Conservation (phyloP, 495 filamentous ascomycete genomes). For the Penicillium bovifimosum region DNA sequence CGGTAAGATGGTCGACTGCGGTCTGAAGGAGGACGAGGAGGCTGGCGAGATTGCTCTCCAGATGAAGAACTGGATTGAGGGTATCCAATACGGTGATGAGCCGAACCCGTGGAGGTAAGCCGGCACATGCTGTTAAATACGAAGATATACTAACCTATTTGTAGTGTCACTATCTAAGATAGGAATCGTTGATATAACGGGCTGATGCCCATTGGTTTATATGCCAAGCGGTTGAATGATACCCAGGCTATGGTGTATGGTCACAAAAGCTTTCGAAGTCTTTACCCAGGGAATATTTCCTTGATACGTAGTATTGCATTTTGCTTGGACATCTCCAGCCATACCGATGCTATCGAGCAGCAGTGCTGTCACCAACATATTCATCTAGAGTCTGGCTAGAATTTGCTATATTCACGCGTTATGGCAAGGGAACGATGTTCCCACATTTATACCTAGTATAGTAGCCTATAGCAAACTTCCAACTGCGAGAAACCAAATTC, state of each 20-base stretch:
- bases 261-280: neutral
- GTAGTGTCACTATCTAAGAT: constrained; percentile 28
- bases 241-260: constrained; percentile 1
- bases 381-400: neutral
- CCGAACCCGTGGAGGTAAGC: constrained; percentile 74
- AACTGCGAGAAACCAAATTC: no score
- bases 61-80: constrained; percentile 97
- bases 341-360: neutral
- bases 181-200: neutral
- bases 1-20: constrained; percentile 71
- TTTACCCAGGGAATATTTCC: neutral
- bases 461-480: no score
- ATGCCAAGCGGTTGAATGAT: neutral
- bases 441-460: no score
- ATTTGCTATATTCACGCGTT: neutral
- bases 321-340: neutral
- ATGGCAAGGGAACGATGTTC: neutral
- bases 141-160: constrained; percentile 11
- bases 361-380: neutral
- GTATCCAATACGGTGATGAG: constrained; percentile 89
- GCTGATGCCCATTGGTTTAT: neutral
- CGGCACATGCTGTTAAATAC: neutral
- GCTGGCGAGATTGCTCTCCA: constrained; percentile 74
- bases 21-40: constrained; percentile 70
- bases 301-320: neutral